Conservation (phyloP, 441 rosid genomes). For the Isatis lusitanica region DNA sequence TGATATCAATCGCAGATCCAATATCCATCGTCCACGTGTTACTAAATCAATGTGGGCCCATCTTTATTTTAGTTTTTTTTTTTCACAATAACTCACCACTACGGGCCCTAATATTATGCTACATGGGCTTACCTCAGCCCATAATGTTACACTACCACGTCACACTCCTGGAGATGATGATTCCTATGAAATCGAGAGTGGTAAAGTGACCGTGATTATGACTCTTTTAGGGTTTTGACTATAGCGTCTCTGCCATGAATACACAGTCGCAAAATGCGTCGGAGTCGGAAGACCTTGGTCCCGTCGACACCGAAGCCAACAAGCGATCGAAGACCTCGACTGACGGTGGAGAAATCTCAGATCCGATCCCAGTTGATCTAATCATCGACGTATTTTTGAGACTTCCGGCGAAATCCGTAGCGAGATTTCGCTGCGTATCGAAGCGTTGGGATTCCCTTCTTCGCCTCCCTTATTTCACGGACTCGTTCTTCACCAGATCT, state of each 20-base stretch:
- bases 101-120: not conserved
- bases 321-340: not conserved
- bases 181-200: not conserved
- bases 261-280: not conserved
- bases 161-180: not conserved
- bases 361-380: not conserved
- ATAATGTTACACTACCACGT: not conserved
- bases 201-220: not conserved
- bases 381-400: not conserved
- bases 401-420: not conserved
- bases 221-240: not conserved
- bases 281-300: not conserved
- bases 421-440: not conserved
- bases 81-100: no score
- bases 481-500: not conserved
- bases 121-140: not conserved
- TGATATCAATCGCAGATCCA: not conserved
- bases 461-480: not conserved
- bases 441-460: not conserved
- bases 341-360: not conserved
- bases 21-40: conserved; percentile 20
- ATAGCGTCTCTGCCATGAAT: not conserved
- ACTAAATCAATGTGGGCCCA: not conserved
- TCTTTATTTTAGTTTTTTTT: not conserved
- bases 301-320: not conserved